Evolutionary conservation across 2,329 filamentous ascomycete species (phyloP), one percentile per base, ranked within the genome.

Genomic region (Diplodia corticola): DNA sequence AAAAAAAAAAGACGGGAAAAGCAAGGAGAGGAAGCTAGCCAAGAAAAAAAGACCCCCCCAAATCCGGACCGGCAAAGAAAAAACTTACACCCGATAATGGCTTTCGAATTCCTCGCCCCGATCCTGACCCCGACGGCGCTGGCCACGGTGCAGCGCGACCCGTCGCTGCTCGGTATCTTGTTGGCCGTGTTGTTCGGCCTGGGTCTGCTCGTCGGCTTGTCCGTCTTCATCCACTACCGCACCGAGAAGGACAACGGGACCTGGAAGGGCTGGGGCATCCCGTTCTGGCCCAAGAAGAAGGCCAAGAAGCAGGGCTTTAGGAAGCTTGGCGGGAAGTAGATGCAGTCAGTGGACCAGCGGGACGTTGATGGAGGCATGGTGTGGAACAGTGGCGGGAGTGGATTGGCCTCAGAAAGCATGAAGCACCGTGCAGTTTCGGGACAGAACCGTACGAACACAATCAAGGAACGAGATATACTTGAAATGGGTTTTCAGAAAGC

Each of bases 111-210:
- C 48, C 68, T 69, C 37, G 37, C 44, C 22, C 68, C 68, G 6
- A 61, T 69, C 55, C 65, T 69, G 30, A 69, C 68, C 12, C 68
- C 68, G 24, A 66, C 64, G 28, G 68, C 68, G 20, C 68, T 69
- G 46, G 67, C 67, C 5, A 67, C 68, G 17, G 67, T 69, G 10
- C 67, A 69, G 54, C 64, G 65, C 40, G 63, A 67, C 51, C 65
- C 68, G 17, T 40, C 66, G 49, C 65, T 68, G 28, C 67, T 69
- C 2, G 67, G 61, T 63, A 68, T 67, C 68, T 51, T 69, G 28
- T 24, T 64, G 20, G 61, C 48, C 5, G 64, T 66, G 55, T 30
- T 61, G 26, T 28, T 61, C 54, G 68, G 61, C 26, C 53, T 69
- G 35, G 4, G 44, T 1, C 17, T 35, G 5, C 20, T 67, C 48